Percentiles rank a stretch among this genome's conserved stretches.
Conservation (phyloP, 495 filamentous ascomycete species). For the Hypoxylon fuscum region DNA sequence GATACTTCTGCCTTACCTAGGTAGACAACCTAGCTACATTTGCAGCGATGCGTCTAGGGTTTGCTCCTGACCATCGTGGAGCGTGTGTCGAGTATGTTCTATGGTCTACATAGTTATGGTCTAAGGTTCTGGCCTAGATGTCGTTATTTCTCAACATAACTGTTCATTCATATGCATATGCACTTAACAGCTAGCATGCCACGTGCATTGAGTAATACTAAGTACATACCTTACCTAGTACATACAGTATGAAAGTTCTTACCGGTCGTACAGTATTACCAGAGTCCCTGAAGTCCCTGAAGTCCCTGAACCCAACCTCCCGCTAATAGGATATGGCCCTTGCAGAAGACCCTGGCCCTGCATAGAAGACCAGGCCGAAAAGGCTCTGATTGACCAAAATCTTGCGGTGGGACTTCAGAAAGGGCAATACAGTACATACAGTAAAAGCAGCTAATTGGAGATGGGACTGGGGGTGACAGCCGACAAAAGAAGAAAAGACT, state of each 20-base stretch:
- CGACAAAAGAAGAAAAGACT: slow-evolving; percentile 27
- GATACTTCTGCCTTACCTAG: too few relatives aligned
- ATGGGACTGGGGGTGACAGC: slow-evolving; percentile 20
- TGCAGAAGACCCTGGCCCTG: slow-evolving; percentile 37
- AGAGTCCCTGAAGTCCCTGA: slow-evolving; percentile 24
- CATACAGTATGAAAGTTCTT: slow-evolving; percentile 27
- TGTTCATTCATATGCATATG: not conserved
- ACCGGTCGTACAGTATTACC: slow-evolving; percentile 11
- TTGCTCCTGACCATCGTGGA: too few relatives aligned
- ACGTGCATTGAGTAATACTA: slow-evolving; percentile 15
- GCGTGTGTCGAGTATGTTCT: too few relatives aligned
- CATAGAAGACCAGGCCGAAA: slow-evolving; percentile 27
- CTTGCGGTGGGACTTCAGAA: slow-evolving; percentile 24
- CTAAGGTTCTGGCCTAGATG: too few relatives aligned
- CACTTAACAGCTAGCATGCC: slow-evolving; percentile 17
- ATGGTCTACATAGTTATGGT: too few relatives aligned
- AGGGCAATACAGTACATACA: slow-evolving; percentile 36
- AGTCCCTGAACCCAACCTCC: slow-evolving; percentile 10
- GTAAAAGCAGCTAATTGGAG: slow-evolving; percentile 34
- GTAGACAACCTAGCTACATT: too few relatives aligned
- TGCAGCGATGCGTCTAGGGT: too few relatives aligned
- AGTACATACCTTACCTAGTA: not conserved
- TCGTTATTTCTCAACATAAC: too few relatives aligned
- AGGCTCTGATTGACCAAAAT: slow-evolving; percentile 29
- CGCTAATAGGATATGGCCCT: slow-evolving; percentile 30